A percentile compares a stretch with the other conserved stretches of the same genome.
These are phyloP conservation scores for Leccinellum luteum DNA, from an alignment of 768 basidiomycete genomes.

Conservation along the genomic window DNA sequence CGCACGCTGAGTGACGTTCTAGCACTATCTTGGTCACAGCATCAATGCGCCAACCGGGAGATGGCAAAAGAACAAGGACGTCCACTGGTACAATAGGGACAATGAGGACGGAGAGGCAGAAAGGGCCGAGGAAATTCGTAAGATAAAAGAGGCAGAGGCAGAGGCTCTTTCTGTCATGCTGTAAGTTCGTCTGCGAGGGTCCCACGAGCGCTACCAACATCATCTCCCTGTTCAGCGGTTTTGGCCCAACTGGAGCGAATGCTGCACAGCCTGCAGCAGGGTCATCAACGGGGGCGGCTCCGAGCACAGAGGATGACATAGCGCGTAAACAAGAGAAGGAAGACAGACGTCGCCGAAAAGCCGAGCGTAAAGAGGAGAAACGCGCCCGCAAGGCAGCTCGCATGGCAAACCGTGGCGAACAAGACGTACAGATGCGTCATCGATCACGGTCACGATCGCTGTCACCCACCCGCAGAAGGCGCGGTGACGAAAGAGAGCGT, in stretches of 20 bases:
- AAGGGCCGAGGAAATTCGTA: slow-evolving; percentile 69
- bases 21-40: slow-evolving; percentile 95
- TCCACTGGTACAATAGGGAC: slow-evolving; percentile 93
- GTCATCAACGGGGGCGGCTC: slow-evolving; percentile 19
- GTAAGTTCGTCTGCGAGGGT: slow-evolving; percentile 38
- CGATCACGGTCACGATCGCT: slow-evolving; percentile 35
- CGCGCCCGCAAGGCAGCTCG: slow-evolving; percentile 53
- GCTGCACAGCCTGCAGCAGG: slow-evolving; percentile 21
- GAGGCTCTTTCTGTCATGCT: slow-evolving; percentile 83
- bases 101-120: slow-evolving; percentile 39
- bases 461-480: slow-evolving; percentile 29
- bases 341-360: slow-evolving; percentile 51
- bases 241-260: slow-evolving; percentile 52
- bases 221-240: slow-evolving; percentile 54
- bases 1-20: slow-evolving; percentile 5
- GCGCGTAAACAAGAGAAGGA: slow-evolving; percentile 40
- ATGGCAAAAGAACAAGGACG: slow-evolving; percentile 97
- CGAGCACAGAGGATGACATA: slow-evolving; percentile 30
- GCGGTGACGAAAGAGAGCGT: slow-evolving; percentile 16
- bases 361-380: slow-evolving; percentile 58
- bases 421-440: slow-evolving; percentile 24
- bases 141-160: slow-evolving; percentile 84
- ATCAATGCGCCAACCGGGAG: slow-evolving; percentile 93
- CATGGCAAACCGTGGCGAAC: slow-evolving; percentile 35
- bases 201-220: slow-evolving; percentile 2